Base-by-base conservation (phyloP, 306 rosid genomes). In the Lupinus albus region DNA sequence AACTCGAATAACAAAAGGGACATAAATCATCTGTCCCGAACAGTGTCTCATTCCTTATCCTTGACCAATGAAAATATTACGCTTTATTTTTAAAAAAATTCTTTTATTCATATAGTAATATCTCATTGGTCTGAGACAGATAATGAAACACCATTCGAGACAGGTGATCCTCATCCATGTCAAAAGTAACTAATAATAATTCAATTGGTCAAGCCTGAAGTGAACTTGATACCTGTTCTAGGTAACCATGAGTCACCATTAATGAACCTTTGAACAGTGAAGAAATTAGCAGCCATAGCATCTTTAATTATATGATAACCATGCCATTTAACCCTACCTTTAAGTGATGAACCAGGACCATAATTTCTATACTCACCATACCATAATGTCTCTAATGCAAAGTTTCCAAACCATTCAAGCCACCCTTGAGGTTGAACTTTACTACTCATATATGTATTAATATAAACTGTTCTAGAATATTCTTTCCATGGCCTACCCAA, bases 401-500 rank as follows among this genome's bases (percentile, higher is more conserved):
- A 91, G 73, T 88, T 57, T 1, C 95, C 97, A 11, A 70, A 56
- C 97, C 97, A 88, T 80, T 86, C 92, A 1, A 91, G 92, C 92
- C 97, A 91, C 38, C 97, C 97, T 54, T 81, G 68, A 7, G 90
- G 90, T 72, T 91, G 97, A 11, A 91, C 97, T 4, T 86, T 70
- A 8, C 77, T 82, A 51, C 90, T 81, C 95, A 91, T 77, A 11
- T 84, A 91, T 0, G 97, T 88, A 82, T 91, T 88, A 6, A 91
- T 54, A 33, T 55, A 91, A 17, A 91, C 95, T 0, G 97, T 84
- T 61, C 97, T 82, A 0, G 97, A 88, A 44, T 46, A 86, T 14
- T 67, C 80, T 71, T 91, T 91, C 97, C 97, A 91, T 0, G 97
- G 97, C 64, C 97, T 48, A 0, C 97, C 95, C 44, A 91, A 70